Base-by-base conservation (phyloP, 495 filamentous ascomycete species). In the Penicillium riverlandense region DNA sequence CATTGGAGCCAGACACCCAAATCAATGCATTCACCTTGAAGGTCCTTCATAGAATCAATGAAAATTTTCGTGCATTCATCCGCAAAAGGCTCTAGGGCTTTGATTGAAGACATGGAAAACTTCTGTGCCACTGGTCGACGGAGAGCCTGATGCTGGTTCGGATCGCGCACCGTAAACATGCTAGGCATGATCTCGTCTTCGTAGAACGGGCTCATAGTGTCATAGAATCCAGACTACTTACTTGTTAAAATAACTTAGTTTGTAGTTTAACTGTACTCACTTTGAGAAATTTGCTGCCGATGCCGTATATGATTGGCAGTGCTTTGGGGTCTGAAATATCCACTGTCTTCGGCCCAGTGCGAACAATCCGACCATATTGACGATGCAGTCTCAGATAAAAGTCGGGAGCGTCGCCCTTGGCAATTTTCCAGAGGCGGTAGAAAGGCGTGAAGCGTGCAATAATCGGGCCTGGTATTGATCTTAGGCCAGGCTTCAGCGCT, bases 241-340 rank as follows among this genome's bases (percentile, higher is more conserved):
- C 22, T 2, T 4, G 22, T 22, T 22, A 22, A 22, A 22, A 22
- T 22, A 4, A 4, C 22, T 6, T 22, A 4, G 6, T 4, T 22
- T 22, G 22, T 6, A 22, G 22, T 4, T 22, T 22, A 22, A 22
- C 6, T 22, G 4, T 22, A 31, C 62, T 31, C 50, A 84, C 79
- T 68, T 88, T 90, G 37, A 66, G 61, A 55, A 86, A 86, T 31
- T 80, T 80, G 62, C 85, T 86, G 49, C 84, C 83, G 33, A 85
- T 68, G 2, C 83, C 80, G 53, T 88, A 90, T 22, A 89, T 88
- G 10, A 67, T 67, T 53, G 81, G 82, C 28, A 88, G 60, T 8
- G 81, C 77, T 41, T 70, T 69, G 0, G 84, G 81, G 54, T 85
- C 76, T 1, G 41, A 40, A 14, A 50, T 37, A 14, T 37, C 33